These are phyloP conservation scores for Gautieria morchelliformis DNA, from an alignment of 768 basidiomycete species.

Conservation along the genomic window DNA sequence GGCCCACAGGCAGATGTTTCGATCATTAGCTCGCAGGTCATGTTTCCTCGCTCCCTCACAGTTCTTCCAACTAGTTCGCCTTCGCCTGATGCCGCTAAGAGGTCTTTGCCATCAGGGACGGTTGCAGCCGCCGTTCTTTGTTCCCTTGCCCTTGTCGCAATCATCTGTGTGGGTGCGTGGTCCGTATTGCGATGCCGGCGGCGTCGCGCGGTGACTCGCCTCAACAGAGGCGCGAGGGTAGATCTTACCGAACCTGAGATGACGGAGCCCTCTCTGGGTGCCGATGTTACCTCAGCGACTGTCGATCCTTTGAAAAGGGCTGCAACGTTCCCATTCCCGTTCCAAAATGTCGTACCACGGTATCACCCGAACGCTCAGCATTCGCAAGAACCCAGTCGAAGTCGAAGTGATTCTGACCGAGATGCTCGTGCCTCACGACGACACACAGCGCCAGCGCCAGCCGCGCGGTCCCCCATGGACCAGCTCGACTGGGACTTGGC, in stretches of 20 bases:
- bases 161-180: not conserved
- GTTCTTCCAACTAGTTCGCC: not conserved
- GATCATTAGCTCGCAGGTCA: no score
- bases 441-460: not conserved
- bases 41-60: not conserved
- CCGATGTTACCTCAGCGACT: not conserved
- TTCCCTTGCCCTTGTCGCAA: not conserved
- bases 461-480: not conserved
- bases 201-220: not conserved
- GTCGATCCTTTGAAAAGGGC: not conserved
- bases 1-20: no score
- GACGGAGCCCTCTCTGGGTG: not conserved
- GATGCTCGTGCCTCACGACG: not conserved
- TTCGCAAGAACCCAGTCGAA: not conserved
- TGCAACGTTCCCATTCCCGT: slow-evolving; percentile 1
- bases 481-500: slow-evolving; percentile 5
- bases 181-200: not conserved
- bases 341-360: not conserved
- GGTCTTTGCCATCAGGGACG: not conserved
- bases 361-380: not conserved
- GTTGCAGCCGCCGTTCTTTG: not conserved
- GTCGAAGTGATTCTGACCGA: not conserved
- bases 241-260: slow-evolving; percentile 4
- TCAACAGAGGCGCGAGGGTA: not conserved
- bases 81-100: not conserved